Evolutionary conservation across 2,329 filamentous ascomycete genomes (phyloP), one percentile per base, ranked within the genome.

Genomic region (Rosellinia necatrix): DNA sequence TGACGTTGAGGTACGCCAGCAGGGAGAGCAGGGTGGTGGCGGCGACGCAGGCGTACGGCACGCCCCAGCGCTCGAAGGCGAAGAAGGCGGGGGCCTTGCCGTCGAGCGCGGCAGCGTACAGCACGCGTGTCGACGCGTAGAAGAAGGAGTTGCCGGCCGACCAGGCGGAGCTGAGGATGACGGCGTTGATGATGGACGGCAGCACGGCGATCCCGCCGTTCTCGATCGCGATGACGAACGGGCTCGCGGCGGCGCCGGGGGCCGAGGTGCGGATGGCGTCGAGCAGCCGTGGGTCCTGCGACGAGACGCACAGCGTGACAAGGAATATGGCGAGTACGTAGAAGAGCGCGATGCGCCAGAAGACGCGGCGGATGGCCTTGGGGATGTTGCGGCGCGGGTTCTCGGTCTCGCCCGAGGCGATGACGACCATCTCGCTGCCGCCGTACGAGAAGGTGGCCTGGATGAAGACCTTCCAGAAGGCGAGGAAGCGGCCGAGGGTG

Each of bases 291-390:
- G 55, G 15, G 25, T 72, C 72, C 24, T 56, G 49, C 1, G 70
- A 74, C 2, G 72, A 70, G 29, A 73, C 72, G 46, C 68, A 69
- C 19, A 73, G 44, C 9, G 68, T 71, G 19, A 73, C 63, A 15
- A 75, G 50, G 68, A 90, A 77, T 7, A 84, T 81, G 6, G 85
- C 86, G 2, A 88, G 76, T 2, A 88, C 79, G 72, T 89, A 89
- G 71, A 90, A 89, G 1, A 81, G 74, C 1, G 82, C 82, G 35
- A 90, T 77, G 55, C 87, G 81, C 71, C 86, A 88, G 71, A 89
- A 89, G 5, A 89, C 85, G 29, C 83, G 81, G 43, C 87, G 87
- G 68, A 82, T 87, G 0, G 87, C 86, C 56, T 80, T 83, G 1
- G 86, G 86, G 64, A 90, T 81, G 25, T 83, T 80, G 19, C 74